Base-by-base conservation (phyloP, 2,329 filamentous ascomycete genomes). In the Aphanocladium album region DNA sequence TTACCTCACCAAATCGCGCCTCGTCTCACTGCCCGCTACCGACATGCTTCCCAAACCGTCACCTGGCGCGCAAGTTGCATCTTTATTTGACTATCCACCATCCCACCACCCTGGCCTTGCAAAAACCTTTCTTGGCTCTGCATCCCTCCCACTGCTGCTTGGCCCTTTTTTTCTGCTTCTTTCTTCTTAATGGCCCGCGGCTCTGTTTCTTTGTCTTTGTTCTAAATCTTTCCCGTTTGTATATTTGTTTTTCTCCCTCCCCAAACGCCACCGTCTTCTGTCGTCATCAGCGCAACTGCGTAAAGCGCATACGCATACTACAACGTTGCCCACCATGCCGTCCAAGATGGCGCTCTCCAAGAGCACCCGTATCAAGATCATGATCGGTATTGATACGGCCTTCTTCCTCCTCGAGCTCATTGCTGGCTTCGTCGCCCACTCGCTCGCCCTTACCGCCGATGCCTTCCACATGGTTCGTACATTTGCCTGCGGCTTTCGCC, bases 361-460 rank as follows among this genome's bases (percentile, higher is more conserved):
- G 77, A 90, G 89, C 67, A 91, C 89, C 69, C 88, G 93, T 74
- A 98, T 99, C 73, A 84, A 90, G 76, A 89, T 97, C 74, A 90
- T 99, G 83, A 86, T 99, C 73, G 89, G 80, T 65, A 96, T 99
- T 71, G 93, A 98, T 77, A 82, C 87, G 57, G 82, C 84, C 45
- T 99, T 99, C 79, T 97, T 99, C 77, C 76, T 96, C 52, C 79
- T 98, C 62, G 95, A 99, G 77, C 78, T 99, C 63, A 86, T 89
- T 61, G 86, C 89, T 63, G 93, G 95, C 63, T 91, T 96, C 79
- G 79, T 88, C 64, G 91, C 96, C 63, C 89, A 93, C 71, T 98
- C 95, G 19, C 84, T 99, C 67, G 95, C 95, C 41, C 83, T 99
- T 62, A 92, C 96, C 71, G 95, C 95, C 58, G 95, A 99, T 79